Base-by-base conservation (phyloP, 1,139 yeast species). In the Yamadazyma dushanensis region DNA sequence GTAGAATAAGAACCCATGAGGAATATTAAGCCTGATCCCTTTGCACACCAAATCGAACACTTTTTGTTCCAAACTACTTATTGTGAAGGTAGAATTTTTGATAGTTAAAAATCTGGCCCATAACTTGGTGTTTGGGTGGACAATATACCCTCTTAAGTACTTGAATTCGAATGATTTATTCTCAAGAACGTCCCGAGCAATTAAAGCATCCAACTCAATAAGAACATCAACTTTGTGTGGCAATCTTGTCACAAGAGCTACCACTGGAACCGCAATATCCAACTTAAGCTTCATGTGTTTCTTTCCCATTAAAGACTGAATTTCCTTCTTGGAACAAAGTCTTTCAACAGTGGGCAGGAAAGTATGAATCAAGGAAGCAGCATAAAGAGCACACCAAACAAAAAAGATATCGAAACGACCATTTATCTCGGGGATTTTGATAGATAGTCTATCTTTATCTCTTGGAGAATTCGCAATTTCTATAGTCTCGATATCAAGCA, bases 1-100 rank as follows among this genome's bases (percentile, higher is more conserved):
- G 55, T 81, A 83, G 40, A 83, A 75, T 37, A 80, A 65, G 50
- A 80, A 80, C 41, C 79, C 78, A 50, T 79, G 78, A 1, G 88
- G 86, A 34, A 81, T 61, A 35, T 58, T 61, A 29, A 71, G 46
- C 28, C 70, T 47, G 8, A 70, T 53, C 2, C 62, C 56, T 10
- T 49, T 50, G 7, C 71, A 49, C 1, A 41, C 41, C 13, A 67
- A 45, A 16, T 53, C 57, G 30, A 58, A 43, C 9, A 38, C 35
- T 24, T 34, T 24, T 5, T 18, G 36, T 27, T 44, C 39, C 7
- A 39, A 36, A 17, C 51, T 52, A 20, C 44, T 46, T 10, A 48
- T 36, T 24, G 34, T 53, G 48, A 38, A 57, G 24, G 53, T 32
- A 49, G 49, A 26, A 52, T 61, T 52, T 50, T 44, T 71, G 41